phyloP scores from a whole-genome alignment of 257 asterid species.

The Scutellaria galericulata region DNA sequence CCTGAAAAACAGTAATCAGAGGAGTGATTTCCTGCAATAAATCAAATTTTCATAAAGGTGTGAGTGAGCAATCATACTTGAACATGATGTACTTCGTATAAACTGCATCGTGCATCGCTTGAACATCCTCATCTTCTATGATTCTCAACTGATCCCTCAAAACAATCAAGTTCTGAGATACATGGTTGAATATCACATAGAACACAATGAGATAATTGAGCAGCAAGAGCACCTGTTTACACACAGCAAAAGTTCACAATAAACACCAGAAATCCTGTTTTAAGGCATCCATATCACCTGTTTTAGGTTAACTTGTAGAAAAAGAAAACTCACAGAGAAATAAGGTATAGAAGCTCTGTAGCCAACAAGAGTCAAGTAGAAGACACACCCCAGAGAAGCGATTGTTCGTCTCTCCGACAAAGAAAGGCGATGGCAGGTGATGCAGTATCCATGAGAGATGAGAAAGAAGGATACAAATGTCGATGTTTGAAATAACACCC shows the following conservation, averaged over 20 bases:
- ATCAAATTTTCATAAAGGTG: background rate
- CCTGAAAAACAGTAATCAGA: constrained; percentile 44
- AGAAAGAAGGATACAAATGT: constrained; percentile 69
- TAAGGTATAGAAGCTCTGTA: constrained; percentile 82
- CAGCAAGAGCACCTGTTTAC: constrained; percentile 57
- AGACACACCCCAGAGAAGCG: constrained; percentile 63
- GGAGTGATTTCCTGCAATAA: background rate
- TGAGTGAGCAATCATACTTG: constrained; percentile 53
- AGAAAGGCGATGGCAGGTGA: constrained; percentile 75
- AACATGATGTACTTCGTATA: constrained; percentile 77
- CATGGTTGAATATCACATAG: constrained; percentile 67
- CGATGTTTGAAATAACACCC: constrained; percentile 72
- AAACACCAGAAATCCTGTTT: background rate
- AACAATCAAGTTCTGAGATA: constrained; percentile 61
- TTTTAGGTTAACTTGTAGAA: background rate
- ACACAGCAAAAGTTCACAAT: constrained; percentile 9
- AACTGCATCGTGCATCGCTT: constrained; percentile 75
- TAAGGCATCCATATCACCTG: background rate
- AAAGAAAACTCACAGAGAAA: constrained; percentile 68
- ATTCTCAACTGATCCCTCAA: constrained; percentile 73
- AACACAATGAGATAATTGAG: constrained; percentile 60
- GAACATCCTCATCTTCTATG: constrained; percentile 69
- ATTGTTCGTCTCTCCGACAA: constrained; percentile 67
- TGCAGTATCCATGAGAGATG: constrained; percentile 82
- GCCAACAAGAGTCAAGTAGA: constrained; percentile 83